A percentile compares a stretch with the other conserved stretches of the same genome.
phyloP scores from a whole-genome alignment of 2,329 filamentous ascomycete genomes.

The Lachnellula suecica region DNA sequence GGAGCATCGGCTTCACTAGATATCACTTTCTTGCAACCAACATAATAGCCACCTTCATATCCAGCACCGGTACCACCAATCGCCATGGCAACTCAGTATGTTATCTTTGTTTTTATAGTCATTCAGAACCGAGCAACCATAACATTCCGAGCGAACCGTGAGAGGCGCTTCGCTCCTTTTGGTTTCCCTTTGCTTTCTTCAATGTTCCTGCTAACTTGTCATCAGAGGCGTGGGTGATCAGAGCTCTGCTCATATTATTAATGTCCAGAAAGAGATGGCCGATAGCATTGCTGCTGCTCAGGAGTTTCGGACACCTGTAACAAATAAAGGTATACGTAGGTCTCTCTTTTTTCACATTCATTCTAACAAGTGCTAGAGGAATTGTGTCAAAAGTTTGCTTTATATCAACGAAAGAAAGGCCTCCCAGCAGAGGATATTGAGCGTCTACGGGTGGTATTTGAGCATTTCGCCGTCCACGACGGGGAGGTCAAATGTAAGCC shows the following conservation, averaged over 20 bases:
- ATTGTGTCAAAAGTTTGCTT: neutral
- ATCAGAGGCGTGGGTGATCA: neutral
- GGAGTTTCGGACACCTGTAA: neutral
- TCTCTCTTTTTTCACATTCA: neutral
- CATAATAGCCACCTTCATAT: too few species aligned
- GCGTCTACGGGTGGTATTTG: neutral
- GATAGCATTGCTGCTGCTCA: neutral
- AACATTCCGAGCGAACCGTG: too few species aligned
- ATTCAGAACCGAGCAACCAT: too few species aligned
- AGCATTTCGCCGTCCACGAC: neutral
- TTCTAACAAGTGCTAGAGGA: neutral
- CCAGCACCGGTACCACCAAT: too few species aligned
- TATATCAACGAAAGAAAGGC: neutral
- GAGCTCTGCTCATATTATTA: neutral
- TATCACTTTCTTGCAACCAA: too few species aligned
- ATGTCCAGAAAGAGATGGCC: neutral
- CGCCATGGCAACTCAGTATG: too few species aligned
- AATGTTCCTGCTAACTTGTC: too few species aligned
- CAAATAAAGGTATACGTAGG: neutral
- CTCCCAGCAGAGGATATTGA: neutral
- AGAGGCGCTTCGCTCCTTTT: too few species aligned
- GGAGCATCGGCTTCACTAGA: too few species aligned
- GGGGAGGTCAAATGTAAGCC: neutral
- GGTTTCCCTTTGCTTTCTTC: too few species aligned
- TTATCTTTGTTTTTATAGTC: too few species aligned